Percentiles rank a stretch among this genome's conserved stretches.
Conservation (phyloP, 2,329 filamentous ascomycete species). For the Elsinoe australis region DNA sequence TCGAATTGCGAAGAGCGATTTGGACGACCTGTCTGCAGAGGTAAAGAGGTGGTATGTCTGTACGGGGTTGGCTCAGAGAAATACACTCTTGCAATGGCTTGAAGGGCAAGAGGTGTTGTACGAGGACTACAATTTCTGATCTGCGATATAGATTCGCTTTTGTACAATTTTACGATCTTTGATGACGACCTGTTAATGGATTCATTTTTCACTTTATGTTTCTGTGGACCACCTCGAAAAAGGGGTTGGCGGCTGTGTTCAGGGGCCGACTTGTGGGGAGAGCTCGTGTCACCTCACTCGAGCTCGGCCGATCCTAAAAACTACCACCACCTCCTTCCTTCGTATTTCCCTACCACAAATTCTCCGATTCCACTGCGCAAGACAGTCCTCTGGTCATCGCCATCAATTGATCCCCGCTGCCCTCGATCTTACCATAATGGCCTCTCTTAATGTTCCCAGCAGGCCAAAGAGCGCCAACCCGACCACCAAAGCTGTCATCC, state of each 20-base stretch:
- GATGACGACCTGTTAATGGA: no score
- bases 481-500: constrained; percentile 86
- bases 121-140: constrained; percentile 46
- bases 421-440: not conserved
- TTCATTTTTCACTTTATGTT: no score
- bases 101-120: constrained; percentile 39
- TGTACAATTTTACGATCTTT: no score
- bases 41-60: constrained; percentile 53
- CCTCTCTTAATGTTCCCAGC: constrained; percentile 27
- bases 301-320: constrained; percentile 3
- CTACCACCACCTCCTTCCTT: not conserved
- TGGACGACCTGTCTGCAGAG: constrained; percentile 30
- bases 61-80: constrained; percentile 45
- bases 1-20: constrained; percentile 43
- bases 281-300: no score
- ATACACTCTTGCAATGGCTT: constrained; percentile 43
- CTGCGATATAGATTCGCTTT: no score
- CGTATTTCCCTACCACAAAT: no score
- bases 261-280: no score
- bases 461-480: constrained; percentile 35
- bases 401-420: constrained; percentile 8
- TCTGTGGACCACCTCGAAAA: no score
- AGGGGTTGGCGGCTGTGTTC: constrained; percentile 6
- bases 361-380: no score
- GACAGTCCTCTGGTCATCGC: not conserved